A percentile compares a stretch with the other conserved stretches of the same genome.
phyloP scores from a whole-genome alignment of 2,329 filamentous ascomycete genomes.

The Ampelomyces quisqualis region DNA sequence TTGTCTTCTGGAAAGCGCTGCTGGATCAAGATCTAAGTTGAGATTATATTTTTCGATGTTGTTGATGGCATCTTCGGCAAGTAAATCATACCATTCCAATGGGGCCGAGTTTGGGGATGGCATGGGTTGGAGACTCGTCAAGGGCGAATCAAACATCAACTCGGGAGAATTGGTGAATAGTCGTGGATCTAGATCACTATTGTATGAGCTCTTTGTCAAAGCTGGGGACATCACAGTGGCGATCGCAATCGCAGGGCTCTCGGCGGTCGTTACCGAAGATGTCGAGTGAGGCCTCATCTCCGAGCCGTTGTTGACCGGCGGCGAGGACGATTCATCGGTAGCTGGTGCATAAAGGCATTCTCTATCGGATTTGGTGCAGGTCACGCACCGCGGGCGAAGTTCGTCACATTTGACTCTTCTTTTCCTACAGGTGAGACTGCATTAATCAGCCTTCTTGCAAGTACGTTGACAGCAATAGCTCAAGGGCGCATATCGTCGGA shows the following conservation, averaged over 20 bases:
- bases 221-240: slow-evolving; percentile 17
- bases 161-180: slow-evolving; percentile 32
- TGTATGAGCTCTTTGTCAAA: slow-evolving; percentile 17
- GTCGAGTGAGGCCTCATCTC: slow-evolving; percentile 13
- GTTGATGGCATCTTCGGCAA: slow-evolving; percentile 48
- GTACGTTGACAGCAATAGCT: too few species aligned
- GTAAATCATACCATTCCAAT: slow-evolving; percentile 52
- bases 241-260: slow-evolving; percentile 1
- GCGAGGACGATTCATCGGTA: slow-evolving; percentile 11
- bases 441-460: slow-evolving; percentile 14
- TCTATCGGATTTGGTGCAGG: slow-evolving; percentile 48
- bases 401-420: slow-evolving; percentile 57
- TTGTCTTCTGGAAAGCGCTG: slow-evolving; percentile 26
- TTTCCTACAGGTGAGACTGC: slow-evolving; percentile 48
- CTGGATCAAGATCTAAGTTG: slow-evolving; percentile 35
- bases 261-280: slow-evolving; percentile 17
- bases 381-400: slow-evolving; percentile 47
- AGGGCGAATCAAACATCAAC: slow-evolving; percentile 35
- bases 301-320: slow-evolving; percentile 12
- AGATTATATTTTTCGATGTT: slow-evolving; percentile 38
- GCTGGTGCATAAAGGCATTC: slow-evolving; percentile 44
- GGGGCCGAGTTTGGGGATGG: slow-evolving; percentile 49
- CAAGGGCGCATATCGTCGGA: not conserved
- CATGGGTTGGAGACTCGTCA: slow-evolving; percentile 35
- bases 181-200: slow-evolving; percentile 22